phyloP scores from a whole-genome alignment of 495 filamentous ascomycete species.

The Darksidea phi region DNA sequence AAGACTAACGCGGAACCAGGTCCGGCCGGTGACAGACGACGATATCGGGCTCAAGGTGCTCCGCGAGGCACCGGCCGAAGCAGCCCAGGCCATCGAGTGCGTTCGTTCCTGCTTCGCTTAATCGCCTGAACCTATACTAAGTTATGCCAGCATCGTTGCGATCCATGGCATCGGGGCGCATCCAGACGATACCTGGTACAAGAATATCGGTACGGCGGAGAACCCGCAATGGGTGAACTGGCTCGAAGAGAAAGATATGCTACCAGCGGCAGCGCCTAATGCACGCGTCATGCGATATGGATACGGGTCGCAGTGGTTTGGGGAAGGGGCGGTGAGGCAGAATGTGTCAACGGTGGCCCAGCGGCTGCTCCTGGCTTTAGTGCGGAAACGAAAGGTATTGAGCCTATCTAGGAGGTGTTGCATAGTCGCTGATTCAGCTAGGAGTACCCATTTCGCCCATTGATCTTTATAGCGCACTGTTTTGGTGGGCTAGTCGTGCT shows the following conservation, averaged over 20 bases:
- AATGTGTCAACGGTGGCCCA: conserved; percentile 24
- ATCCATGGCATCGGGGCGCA: conserved; percentile 38
- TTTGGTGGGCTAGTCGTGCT: conserved; percentile 16
- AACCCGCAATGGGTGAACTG: conserved; percentile 34
- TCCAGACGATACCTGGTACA: conserved; percentile 36
- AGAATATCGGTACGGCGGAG: conserved; percentile 31
- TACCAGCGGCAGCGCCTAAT: conserved; percentile 29
- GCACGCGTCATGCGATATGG: conserved; percentile 38
- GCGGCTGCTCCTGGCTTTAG: conserved; percentile 13
- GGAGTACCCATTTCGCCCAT: conserved; percentile 13
- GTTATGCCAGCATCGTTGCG: conserved; percentile 31
- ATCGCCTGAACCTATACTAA: conserved; percentile 5
- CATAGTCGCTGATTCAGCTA: conserved; percentile 3
- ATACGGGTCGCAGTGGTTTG: conserved; percentile 35
- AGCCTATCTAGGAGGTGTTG: not conserved
- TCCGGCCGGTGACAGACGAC: conserved; percentile 23
- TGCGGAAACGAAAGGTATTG: conserved; percentile 13
- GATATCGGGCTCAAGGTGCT: conserved; percentile 30
- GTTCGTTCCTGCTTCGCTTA: not conserved
- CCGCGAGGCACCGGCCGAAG: conserved; percentile 20
- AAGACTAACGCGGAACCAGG: conserved; percentile 17
- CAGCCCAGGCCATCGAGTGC: conserved; percentile 27
- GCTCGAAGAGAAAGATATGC: conserved; percentile 30
- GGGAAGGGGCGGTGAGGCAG: conserved; percentile 23
- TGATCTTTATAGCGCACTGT: conserved; percentile 16